Evolutionary conservation across 331 rosid genomes (phyloP), one percentile per base, ranked within the genome.

Genomic region (Phaseolus coccineus): DNA sequence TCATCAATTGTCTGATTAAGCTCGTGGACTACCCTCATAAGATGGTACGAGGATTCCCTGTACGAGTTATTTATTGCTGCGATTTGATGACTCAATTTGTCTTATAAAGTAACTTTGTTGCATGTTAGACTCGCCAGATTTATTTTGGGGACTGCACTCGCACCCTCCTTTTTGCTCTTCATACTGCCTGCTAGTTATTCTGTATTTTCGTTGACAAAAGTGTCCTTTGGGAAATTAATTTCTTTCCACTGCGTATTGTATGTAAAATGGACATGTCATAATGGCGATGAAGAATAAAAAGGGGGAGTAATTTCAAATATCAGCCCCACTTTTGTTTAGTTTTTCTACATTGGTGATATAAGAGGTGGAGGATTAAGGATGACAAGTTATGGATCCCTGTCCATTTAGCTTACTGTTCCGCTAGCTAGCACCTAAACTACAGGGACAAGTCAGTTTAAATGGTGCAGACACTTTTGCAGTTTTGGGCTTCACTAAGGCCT

Each of bases 21-120:
- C 97, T 96, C 8, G 72, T 86, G 77, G 81, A 77, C 61, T 96
- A 90, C 72, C 92, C 96, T 77, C 91, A 96, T 88, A 93, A 83
- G 90, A 87, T 84, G 99, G 99, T 90, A 91, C 67, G n/a, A 15
- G 16, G 35, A 69, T 63, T 69, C 63, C 76, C 57, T 62, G 33
- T 35, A 6, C 3, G 30, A 24, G 70, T 72, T 82, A 39, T 75
- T 39, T 65, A 57, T 71, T 77, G 67, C 71, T 59, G 56, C 35
- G 59, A 58, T 77, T 35, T 40, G 67, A 58, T 57, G 68, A 51
- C 71, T 73, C 53, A 51, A 58, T 67, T 74, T 85, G 31, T 73
- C 64, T 68, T 65, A 22, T 71, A 27, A 31, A 63, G 27, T 31
- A 69, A 73, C 52, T 55, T 64, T 19, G 19, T 74, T 58, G 33